These are phyloP conservation scores for Cystobasidium sp. DNA, from an alignment of 1,284 basidiomycete species.

Conservation along the genomic window DNA sequence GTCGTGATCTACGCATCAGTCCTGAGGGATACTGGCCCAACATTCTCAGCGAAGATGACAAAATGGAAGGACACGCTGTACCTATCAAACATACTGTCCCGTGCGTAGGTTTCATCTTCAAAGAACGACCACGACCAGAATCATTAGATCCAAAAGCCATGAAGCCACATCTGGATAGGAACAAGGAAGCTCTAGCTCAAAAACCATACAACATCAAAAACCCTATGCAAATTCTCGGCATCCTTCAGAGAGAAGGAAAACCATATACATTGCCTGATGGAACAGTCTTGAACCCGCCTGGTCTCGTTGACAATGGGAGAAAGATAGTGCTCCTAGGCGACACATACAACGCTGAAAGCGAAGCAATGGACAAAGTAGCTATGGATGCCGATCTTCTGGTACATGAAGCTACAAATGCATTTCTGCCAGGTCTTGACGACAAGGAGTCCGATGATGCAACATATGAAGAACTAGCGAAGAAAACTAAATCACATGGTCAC, in stretches of 20 bases:
- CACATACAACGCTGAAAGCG: constrained; percentile 65
- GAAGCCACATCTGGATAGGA: constrained; percentile 58
- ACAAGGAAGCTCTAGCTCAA: constrained; percentile 59
- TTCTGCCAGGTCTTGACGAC: constrained; percentile 65
- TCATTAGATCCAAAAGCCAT: constrained; percentile 57
- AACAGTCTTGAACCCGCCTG: constrained; percentile 73
- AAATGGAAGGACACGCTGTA: constrained; percentile 72
- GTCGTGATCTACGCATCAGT: constrained; percentile 67
- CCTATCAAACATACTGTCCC: constrained; percentile 81
- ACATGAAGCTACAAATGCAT: constrained; percentile 85
- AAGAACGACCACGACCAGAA: constrained; percentile 63
- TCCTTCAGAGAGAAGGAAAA: constrained; percentile 66
- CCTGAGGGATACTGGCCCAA: constrained; percentile 73
- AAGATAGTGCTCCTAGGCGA: constrained; percentile 80
- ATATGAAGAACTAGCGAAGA: constrained; percentile 63
- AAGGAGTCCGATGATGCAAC: constrained; percentile 57
- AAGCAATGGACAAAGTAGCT: constrained; percentile 65
- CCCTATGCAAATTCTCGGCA: constrained; percentile 71
- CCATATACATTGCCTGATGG: constrained; percentile 76
- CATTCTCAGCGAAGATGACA: constrained; percentile 60
- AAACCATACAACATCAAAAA: constrained; percentile 67
- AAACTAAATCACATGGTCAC: constrained; percentile 72
- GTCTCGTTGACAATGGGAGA: constrained; percentile 66
- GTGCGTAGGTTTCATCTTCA: constrained; percentile 79
- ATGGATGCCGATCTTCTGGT: constrained; percentile 68